A percentile compares a stretch with the other conserved stretches of the same genome.
Conservation (phyloP, 257 asterid genomes). For the Parsonsia alboflavescens region DNA sequence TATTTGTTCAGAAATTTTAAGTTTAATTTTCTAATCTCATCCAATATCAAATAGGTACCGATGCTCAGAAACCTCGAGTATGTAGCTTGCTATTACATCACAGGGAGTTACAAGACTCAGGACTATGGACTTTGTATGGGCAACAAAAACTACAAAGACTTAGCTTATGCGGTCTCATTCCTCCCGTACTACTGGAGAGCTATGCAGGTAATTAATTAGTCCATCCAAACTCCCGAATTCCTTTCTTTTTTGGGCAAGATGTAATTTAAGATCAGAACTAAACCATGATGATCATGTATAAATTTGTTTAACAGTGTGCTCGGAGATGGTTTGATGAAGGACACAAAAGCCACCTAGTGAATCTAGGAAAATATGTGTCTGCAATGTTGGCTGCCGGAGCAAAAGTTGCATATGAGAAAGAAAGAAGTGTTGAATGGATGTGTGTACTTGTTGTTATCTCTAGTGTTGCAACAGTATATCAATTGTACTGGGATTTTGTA, state of each 20-base stretch:
- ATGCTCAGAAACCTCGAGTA: constrained; percentile 73
- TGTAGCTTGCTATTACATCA: constrained; percentile 76
- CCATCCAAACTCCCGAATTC: too few species aligned
- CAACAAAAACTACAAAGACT: constrained; percentile 65
- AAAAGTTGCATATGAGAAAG: constrained; percentile 86
- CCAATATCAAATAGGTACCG: constrained; percentile 51
- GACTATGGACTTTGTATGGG: constrained; percentile 74
- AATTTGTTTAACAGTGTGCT: constrained; percentile 56
- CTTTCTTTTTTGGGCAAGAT: not conserved
- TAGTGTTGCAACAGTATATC: constrained; percentile 75
- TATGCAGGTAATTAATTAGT: constrained; percentile 58
- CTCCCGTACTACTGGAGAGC: constrained; percentile 97
- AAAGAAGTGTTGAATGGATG: constrained; percentile 63
- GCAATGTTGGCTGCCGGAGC: constrained; percentile 98
- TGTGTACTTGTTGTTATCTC: constrained; percentile 59
- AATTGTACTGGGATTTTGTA: constrained; percentile 92
- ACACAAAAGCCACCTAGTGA: constrained; percentile 67
- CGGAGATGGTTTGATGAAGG: constrained; percentile 97
- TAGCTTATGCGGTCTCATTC: constrained; percentile 89
- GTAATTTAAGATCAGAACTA: not conserved
- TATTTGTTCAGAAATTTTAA: not conserved
- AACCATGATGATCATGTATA: not conserved
- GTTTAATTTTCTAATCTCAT: not conserved
- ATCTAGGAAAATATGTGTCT: constrained; percentile 87
- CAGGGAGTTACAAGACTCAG: constrained; percentile 81